Evolutionary conservation across 495 filamentous ascomycete species (phyloP), one percentile per base, ranked within the genome.

Genomic region (Cenococcum geophilum): DNA sequence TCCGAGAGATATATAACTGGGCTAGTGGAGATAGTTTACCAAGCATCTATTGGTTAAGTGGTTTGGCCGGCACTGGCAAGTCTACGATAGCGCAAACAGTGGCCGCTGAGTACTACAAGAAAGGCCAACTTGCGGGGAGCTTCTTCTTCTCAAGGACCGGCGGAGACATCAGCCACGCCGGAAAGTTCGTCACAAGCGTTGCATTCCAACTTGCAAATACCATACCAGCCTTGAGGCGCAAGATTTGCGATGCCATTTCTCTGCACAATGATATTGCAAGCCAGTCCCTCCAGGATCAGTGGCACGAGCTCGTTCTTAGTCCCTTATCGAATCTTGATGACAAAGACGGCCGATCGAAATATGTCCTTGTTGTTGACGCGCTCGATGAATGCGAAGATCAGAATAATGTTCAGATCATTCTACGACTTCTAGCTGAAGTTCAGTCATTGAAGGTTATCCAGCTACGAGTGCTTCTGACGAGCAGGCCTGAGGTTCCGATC

Each of bases 401-500:
- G 14, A 23, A 62, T 9, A 58, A 72, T 53, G 48, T 69, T 36
- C 36, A 56, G 40, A 45, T 56, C 5, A 69, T 75, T 55, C 45
- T 72, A 27, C 58, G 60, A 55, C 55, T 74, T 37, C 55, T 74
- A 12, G 53, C 71, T 18, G 23, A 68, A 45, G 32, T 60, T 48
- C 51, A 61, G 50, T 51, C 14, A 14, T 55, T 69, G 14, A 58
- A 51, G 6, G 18, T 49, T 12, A 42, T 70, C 32, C 56, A 36
- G 27, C 57, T 73, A 0, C 64, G 69, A 20, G 45, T 74, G 21
- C 65, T 75, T 55, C 40, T 75, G 22, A 71, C 73, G 21, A 75
- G 73, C 68, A 70, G 65, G 62, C 72, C 70, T 49, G 72, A 73
- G 57, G 57, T 65, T 52, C 67, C 61, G 27, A 68, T 72, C 43